Conservation (phyloP, 2,329 filamentous ascomycete species). For the Reticulascus tulasneorum region DNA sequence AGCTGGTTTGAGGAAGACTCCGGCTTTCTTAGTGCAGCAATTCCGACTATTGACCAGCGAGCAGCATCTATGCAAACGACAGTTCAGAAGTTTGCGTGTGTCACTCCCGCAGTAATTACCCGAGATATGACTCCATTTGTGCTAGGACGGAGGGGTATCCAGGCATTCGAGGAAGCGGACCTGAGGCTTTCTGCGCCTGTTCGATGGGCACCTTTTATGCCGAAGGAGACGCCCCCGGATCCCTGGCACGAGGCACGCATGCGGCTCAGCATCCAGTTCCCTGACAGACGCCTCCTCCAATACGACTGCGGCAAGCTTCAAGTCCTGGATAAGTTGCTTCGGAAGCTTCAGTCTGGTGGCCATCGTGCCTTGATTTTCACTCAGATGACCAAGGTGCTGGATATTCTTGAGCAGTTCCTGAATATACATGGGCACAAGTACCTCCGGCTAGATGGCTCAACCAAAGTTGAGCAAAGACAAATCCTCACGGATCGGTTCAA, state of each 20-base stretch:
- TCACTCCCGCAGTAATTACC: conserved; percentile 84
- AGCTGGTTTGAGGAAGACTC: conserved; percentile 75
- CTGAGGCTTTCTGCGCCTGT: conserved; percentile 54
- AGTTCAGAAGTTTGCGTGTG: conserved; percentile 85
- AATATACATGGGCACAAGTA: conserved; percentile 98
- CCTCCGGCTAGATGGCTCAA: conserved; percentile 90
- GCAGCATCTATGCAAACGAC: conserved; percentile 68
- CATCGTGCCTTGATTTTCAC: conserved; percentile 97
- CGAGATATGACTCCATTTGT: conserved; percentile 68
- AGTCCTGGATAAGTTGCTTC: conserved; percentile 77
- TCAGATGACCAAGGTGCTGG: conserved; percentile 97
- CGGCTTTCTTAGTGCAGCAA: conserved; percentile 57
- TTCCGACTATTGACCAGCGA: conserved; percentile 71
- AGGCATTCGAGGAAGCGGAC: conserved; percentile 53
- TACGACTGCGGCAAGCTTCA: conserved; percentile 98
- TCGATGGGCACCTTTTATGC: conserved; percentile 53
- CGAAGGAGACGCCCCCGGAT: conserved; percentile 58
- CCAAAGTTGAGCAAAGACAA: conserved; percentile 92
- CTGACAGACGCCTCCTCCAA: conserved; percentile 91
- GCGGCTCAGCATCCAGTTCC: conserved; percentile 91
- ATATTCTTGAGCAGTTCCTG: conserved; percentile 95
- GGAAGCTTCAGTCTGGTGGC: conserved; percentile 80
- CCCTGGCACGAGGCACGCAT: conserved; percentile 93
- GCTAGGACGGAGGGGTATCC: conserved; percentile 56
- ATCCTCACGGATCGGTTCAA: conserved; percentile 97